Base-by-base conservation (phyloP, 2,329 filamentous ascomycete genomes). In the Oidium heveae region DNA sequence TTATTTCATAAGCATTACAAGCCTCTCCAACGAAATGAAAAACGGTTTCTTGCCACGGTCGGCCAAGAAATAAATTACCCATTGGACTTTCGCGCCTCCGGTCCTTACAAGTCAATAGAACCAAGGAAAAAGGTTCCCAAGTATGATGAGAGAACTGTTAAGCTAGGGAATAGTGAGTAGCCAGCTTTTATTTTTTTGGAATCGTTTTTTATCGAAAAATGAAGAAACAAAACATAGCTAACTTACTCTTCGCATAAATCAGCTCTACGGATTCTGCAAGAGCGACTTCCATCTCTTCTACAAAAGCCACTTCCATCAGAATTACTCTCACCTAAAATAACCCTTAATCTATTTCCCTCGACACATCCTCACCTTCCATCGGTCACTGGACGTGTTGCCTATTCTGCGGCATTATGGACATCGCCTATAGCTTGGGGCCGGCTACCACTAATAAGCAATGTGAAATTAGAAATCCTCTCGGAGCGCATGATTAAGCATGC, bases 391-490 rank as follows among this genome's bases (percentile, higher is more conserved):
- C 79, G 84, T 50, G 83, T 95, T 37, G 83, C 86, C 51, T 98
- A 98, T 67, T 84, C 84, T 37, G 89, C 91, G 18, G 91, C 91
- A 2, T 72, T 98, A 39, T 96, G 88, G 88, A 95, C 91, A 0
- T 87, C 88, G 0, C 91, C 91, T 0, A 82, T 98, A 53, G 89
- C 88, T 33, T 98, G 91, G 91, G 93, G 93, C 63, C 79, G 85
- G 32, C 75, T 98, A 0, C 91, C 91, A 2, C 77, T 96, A 20
- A 76, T 95, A 34, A 88, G 89, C 60, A 94, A 94, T 63, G 86
- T 95, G 47, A 81, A 80, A 61, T 75, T 98, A 12, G 80, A 86
- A 61, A 91, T 98, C 54, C 68, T 94, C 18, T 89, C 85, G 13
- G 88, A 94, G 71, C 84, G 89, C 61, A 91, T 98, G 76, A 58